A percentile compares a stretch with the other conserved stretches of the same genome.
phyloP scores from a whole-genome alignment of 345 rosid genomes.

The Acer negundo region DNA sequence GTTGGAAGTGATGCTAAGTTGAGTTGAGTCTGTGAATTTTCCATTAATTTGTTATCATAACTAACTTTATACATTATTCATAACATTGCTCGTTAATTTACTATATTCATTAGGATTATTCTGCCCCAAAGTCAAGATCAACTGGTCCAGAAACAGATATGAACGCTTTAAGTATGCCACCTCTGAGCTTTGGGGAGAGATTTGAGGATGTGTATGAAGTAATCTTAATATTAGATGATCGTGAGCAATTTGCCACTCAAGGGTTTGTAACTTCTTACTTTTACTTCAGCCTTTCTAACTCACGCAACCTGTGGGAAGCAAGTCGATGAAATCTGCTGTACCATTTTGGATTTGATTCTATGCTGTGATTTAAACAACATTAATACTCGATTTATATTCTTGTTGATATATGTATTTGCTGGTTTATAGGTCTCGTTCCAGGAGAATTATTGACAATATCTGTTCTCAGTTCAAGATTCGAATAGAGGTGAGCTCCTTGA shows the following conservation, averaged over 20 bases:
- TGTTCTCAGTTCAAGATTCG: conserved; percentile 67
- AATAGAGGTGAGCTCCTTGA: conserved; percentile 51
- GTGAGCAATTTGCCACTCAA: conserved; percentile 71
- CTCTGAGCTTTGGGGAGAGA: conserved; percentile 68
- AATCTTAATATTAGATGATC: conserved; percentile 73
- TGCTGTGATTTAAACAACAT: not conserved
- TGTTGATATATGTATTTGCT: conserved; percentile 3
- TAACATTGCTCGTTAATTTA: conserved; percentile 6
- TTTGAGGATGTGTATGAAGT: conserved; percentile 82
- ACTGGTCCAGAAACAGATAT: conserved; percentile 32
- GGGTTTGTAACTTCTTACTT: conserved; percentile 52
- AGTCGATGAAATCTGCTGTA: not conserved
- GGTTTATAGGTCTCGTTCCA: conserved; percentile 60
- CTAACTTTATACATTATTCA: conserved; percentile 5
- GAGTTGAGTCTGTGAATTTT: not conserved
- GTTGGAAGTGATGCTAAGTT: conserved; percentile 11
- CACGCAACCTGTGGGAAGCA: not conserved
- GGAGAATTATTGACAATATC: conserved; percentile 63
- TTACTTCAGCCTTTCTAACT: conserved; percentile 8
- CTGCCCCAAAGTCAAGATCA: conserved; percentile 33
- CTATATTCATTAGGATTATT: conserved; percentile 31
- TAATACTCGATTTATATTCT: not conserved
- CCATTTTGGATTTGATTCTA: not conserved
- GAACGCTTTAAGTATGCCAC: conserved; percentile 56
- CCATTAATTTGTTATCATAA: not conserved